phyloP scores from a whole-genome alignment of 768 basidiomycete genomes.

The Calocybe gangraenosa region DNA sequence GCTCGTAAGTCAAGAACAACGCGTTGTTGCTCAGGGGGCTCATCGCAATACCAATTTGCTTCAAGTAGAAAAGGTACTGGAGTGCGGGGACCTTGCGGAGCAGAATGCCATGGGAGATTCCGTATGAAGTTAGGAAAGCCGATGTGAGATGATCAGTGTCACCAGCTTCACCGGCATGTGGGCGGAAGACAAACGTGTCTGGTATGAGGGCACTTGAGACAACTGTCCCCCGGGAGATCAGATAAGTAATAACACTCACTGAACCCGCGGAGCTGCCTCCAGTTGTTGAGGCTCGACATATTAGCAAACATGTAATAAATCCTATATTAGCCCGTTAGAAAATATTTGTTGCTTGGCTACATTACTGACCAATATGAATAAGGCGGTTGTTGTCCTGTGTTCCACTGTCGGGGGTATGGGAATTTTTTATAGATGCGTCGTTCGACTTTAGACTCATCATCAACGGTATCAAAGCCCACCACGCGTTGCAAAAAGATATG shows the following conservation, averaged over 20 bases:
- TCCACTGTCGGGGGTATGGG: conserved; percentile 89
- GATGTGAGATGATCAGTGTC: conserved; percentile 97
- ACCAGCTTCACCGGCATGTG: conserved; percentile 96
- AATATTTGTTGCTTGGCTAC: neutral
- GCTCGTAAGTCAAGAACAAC: conserved; percentile 92
- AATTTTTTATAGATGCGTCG: conserved; percentile 90
- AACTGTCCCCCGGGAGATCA: neutral
- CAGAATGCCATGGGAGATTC: conserved; percentile 98
- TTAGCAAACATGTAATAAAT: conserved; percentile 98
- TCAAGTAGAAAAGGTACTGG: conserved; percentile 96
- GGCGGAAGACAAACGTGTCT: conserved; percentile 97
- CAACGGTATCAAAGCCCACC: conserved; percentile 96
- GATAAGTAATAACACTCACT: conserved; percentile 41
- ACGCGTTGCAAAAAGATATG: conserved; percentile 95
- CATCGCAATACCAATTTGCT: conserved; percentile 99
- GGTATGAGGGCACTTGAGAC: conserved; percentile 3
- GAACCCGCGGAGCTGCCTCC: conserved; percentile 84
- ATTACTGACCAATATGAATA: conserved; percentile 86
- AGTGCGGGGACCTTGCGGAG: conserved; percentile 96
- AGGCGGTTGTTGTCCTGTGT: conserved; percentile 84
- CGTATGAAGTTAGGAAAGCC: conserved; percentile 93
- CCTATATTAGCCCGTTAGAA: conserved; percentile 39
- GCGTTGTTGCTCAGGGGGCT: conserved; percentile 98
- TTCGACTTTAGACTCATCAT: conserved; percentile 95
- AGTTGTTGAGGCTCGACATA: conserved; percentile 91